A percentile compares a stretch with the other conserved stretches of the same genome.
These are phyloP conservation scores for Cryptosporidium bovis DNA, from an alignment of 169 alveolate genomes.

Conservation along the genomic window DNA sequence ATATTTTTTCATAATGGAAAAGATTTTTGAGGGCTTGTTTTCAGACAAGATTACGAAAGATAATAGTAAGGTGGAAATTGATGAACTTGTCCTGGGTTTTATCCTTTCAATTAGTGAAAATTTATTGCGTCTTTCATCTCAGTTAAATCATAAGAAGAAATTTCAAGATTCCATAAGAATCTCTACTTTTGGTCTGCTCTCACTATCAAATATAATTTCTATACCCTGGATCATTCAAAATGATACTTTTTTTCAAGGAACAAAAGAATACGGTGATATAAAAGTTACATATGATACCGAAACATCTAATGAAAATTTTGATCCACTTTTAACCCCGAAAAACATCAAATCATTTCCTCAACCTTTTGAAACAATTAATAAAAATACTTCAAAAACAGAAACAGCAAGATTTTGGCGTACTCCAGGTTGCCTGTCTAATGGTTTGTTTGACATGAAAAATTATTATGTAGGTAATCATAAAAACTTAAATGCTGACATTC, in stretches of 20 bases:
- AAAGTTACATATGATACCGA: slow-evolving; percentile 8
- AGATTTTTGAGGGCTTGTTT: background rate
- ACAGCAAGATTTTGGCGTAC: background rate
- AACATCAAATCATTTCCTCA: background rate
- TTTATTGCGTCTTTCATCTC: slow-evolving; percentile 25
- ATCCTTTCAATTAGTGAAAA: slow-evolving; percentile 25
- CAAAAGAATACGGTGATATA: background rate
- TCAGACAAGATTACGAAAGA: background rate
- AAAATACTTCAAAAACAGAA: background rate
- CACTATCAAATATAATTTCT: slow-evolving; percentile 20
- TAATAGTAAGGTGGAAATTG: background rate
- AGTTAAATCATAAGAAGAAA: slow-evolving; percentile 13
- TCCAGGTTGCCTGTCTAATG: background rate
- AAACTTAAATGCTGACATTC: background rate
- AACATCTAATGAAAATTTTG: background rate
- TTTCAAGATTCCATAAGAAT: slow-evolving; percentile 30
- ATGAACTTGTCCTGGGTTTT: slow-evolving; percentile 43
- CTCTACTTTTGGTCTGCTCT: background rate
- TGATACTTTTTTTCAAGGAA: background rate
- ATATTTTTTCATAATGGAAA: slow-evolving; percentile 3
- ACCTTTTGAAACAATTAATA: background rate
- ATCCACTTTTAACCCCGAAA: slow-evolving; percentile 12
- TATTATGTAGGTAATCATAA: too few species aligned
- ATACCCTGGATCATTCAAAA: slow-evolving; percentile 33
- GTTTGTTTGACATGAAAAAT: background rate